phyloP scores from a whole-genome alignment of 495 filamentous ascomycete genomes.

The Penicillium taxi region DNA sequence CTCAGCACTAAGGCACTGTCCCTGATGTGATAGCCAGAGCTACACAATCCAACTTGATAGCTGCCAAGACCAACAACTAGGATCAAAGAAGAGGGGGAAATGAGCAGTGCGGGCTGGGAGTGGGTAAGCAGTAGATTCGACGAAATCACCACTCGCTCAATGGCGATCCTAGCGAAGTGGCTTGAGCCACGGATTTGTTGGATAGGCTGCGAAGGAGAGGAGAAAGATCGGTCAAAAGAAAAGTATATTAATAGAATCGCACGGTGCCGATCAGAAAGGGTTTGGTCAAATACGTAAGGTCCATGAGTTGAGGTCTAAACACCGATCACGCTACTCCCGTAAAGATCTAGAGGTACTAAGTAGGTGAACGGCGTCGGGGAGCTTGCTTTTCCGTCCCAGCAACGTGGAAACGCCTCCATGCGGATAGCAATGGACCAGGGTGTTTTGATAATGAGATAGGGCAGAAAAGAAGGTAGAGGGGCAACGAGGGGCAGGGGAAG shows the following conservation, averaged over 20 bases:
- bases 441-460: background rate
- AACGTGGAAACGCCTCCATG: slow-evolving; percentile 6
- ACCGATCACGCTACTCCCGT: slow-evolving; percentile 13
- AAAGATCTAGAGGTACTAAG: slow-evolving; percentile 1
- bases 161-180: background rate
- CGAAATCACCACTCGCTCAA: background rate
- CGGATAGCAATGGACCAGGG: background rate
- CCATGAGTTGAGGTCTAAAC: slow-evolving; percentile 3
- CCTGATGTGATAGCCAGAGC: slow-evolving; percentile 1
- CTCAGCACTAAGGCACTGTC: too few species aligned
- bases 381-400: slow-evolving; percentile 10
- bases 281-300: slow-evolving; percentile 2
- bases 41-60: too few species aligned
- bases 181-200: background rate
- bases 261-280: slow-evolving; percentile 4
- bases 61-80: slow-evolving; percentile 3
- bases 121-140: too few species aligned
- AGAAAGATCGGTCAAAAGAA: slow-evolving; percentile 8
- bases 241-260: slow-evolving; percentile 21
- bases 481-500: slow-evolving; percentile 11
- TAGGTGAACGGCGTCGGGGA: slow-evolving; percentile 3
- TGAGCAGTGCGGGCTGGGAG: slow-evolving; percentile 1
- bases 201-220: slow-evolving; percentile 1
- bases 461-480: slow-evolving; percentile 9
- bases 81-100: background rate